Percentiles rank a stretch among this genome's conserved stretches.
Conservation (phyloP, 1,284 basidiomycete species). For the Agroathelia rolfsii region DNA sequence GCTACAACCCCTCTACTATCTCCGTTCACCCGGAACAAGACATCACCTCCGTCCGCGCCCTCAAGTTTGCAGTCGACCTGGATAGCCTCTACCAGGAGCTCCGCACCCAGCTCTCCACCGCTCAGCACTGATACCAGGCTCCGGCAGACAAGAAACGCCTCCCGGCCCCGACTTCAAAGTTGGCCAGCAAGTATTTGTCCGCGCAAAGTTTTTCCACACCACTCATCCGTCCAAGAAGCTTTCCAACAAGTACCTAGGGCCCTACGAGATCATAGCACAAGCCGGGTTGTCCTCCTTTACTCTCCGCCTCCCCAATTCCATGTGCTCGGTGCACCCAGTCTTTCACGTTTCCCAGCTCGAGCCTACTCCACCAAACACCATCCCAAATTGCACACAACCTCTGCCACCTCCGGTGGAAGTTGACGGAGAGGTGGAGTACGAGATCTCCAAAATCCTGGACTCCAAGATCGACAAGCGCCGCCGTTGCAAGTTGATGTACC, state of each 20-base stretch:
- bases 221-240: conserved; percentile 23
- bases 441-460: no score
- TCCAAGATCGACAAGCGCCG: no score
- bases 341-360: no score
- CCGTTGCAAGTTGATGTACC: no score
- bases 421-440: no score
- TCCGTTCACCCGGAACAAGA: conserved; percentile 11
- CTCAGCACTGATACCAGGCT: conserved; percentile 8
- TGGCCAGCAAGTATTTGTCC: no score
- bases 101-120: conserved; percentile 4
- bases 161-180: no score
- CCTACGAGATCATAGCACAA: conserved; percentile 19
- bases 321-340: conserved; percentile 8
- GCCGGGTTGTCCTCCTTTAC: conserved; percentile 18
- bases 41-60: conserved; percentile 9
- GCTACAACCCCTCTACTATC: conserved; percentile 23
- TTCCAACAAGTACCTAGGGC: conserved; percentile 19
- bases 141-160: conserved; percentile 5
- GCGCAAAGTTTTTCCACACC: no score
- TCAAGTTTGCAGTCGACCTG: conserved; percentile 12
- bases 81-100: no score
- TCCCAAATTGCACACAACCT: no score
- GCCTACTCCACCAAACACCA: no score
- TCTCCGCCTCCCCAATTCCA: conserved; percentile 19
- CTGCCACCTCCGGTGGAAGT: no score